Evolutionary conservation across 2,329 filamentous ascomycete genomes (phyloP).

Genomic region (Alternaria sp.): DNA sequence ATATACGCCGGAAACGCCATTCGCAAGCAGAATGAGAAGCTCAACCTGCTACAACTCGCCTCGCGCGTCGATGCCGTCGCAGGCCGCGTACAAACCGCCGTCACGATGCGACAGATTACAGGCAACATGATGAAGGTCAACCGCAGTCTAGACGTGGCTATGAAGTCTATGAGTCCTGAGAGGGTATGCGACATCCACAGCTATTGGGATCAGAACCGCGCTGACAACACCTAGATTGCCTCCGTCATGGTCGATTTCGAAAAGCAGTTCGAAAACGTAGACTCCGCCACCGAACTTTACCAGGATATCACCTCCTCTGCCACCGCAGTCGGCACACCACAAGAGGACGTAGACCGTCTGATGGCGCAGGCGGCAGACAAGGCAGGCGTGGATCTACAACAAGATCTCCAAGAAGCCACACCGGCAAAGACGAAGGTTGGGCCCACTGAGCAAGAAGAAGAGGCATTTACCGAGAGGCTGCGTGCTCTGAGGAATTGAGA

Average conservation of each 20-base stretch:
- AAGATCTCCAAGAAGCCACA: slow-evolving; percentile 70
- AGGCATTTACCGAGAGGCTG: slow-evolving; percentile 68
- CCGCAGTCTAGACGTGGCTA: slow-evolving; percentile 66
- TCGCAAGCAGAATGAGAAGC: slow-evolving; percentile 67
- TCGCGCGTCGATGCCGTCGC: slow-evolving; percentile 66
- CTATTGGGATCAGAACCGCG: not conserved
- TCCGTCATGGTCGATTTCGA: slow-evolving; percentile 72
- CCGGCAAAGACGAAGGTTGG: slow-evolving; percentile 65
- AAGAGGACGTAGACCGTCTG: slow-evolving; percentile 86
- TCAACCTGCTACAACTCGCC: slow-evolving; percentile 64
- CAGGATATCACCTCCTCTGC: slow-evolving; percentile 83
- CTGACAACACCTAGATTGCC: slow-evolving; percentile 58
- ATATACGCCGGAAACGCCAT: slow-evolving; percentile 70
- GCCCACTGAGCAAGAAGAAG: slow-evolving; percentile 78
- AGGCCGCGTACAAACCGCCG: slow-evolving; percentile 66
- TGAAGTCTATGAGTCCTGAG: slow-evolving; percentile 69
- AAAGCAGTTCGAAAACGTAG: slow-evolving; percentile 60
- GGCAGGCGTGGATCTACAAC: slow-evolving; percentile 79
- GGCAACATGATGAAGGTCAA: slow-evolving; percentile 68
- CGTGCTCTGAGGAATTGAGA: slow-evolving; percentile 58
- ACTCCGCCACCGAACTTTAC: slow-evolving; percentile 70
- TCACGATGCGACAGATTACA: slow-evolving; percentile 67
- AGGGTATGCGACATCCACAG: slow-evolving; percentile 52
- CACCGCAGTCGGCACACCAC: slow-evolving; percentile 74
- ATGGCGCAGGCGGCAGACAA: slow-evolving; percentile 88